Evolutionary conservation across 202 grass and related monocot genomes (phyloP).

Genomic region (Musa balbisiana): DNA sequence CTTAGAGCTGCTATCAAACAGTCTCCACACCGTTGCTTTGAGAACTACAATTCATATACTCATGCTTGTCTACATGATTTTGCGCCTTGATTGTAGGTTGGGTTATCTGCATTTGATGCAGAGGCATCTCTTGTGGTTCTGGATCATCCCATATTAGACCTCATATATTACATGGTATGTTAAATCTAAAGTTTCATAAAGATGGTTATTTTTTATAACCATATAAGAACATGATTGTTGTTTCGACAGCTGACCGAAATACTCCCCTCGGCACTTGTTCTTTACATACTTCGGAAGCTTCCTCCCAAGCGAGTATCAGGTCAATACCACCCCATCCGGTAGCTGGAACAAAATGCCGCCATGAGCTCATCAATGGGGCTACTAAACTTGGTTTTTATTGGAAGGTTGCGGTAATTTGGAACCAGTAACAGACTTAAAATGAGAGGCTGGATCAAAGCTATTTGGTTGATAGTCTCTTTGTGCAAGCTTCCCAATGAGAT

Average conservation of each 20-base stretch:
- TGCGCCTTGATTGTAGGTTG: conserved; percentile 38
- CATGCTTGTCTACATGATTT: conserved; percentile 3
- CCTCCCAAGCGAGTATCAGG: conserved; percentile 76
- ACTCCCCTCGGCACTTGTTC: conserved; percentile 83
- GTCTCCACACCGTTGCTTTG: background rate
- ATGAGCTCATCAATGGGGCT: background rate
- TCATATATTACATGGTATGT: conserved; percentile 82
- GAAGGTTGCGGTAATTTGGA: background rate
- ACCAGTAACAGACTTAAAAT: background rate
- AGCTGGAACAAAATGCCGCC: background rate
- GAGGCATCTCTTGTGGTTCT: conserved; percentile 73
- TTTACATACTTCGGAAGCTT: conserved; percentile 88
- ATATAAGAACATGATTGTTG: conserved; percentile 10
- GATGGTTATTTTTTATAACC: background rate
- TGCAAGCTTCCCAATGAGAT: background rate
- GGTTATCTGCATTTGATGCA: conserved; percentile 65
- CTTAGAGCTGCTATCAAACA: background rate
- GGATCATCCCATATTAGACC: conserved; percentile 84
- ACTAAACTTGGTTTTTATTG: background rate
- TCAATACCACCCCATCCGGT: conserved; percentile 89
- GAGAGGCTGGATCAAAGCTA: background rate
- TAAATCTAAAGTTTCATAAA: conserved; percentile 2
- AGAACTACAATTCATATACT: background rate
- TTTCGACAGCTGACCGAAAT: conserved; percentile 69
- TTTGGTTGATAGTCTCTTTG: background rate